Conservation (phyloP, 75 land plant species). For the Chamaecyparis obtusa region DNA sequence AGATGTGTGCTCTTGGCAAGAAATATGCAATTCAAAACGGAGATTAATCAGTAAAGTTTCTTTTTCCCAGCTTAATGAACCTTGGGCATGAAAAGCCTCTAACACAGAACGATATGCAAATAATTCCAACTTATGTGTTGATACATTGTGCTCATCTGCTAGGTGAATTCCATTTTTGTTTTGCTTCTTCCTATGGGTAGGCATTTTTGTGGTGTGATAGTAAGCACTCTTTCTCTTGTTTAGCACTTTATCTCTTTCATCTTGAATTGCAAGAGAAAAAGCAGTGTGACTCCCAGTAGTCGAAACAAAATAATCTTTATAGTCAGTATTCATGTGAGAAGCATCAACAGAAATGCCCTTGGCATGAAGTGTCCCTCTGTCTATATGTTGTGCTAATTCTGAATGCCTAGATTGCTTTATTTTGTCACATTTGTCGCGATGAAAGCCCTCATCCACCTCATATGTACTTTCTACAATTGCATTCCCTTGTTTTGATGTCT, state of each 20-base stretch:
- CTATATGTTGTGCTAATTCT: neutral
- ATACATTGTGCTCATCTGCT: neutral
- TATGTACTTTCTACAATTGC: neutral
- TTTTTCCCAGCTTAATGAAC: neutral
- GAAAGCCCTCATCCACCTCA: neutral
- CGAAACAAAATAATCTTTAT: neutral
- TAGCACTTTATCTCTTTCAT: neutral
- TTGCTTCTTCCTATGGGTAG: neutral
- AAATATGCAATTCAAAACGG: neutral
- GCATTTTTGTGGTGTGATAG: neutral
- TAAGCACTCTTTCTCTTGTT: neutral
- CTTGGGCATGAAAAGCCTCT: neutral
- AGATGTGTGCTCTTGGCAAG: neutral
- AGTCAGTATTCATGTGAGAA: neutral
- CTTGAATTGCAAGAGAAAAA: neutral
- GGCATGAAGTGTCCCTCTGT: neutral
- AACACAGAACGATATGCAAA: neutral
- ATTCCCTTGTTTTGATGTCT: neutral
- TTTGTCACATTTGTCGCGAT: neutral
- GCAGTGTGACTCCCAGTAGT: neutral
- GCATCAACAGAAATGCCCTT: neutral
- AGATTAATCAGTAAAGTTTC: neutral
- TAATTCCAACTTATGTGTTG: neutral
- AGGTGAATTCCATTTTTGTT: neutral
- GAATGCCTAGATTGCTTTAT: neutral